phyloP scores from a whole-genome alignment of 2,329 filamentous ascomycete genomes.

The Emmonsiellopsis sp. region DNA sequence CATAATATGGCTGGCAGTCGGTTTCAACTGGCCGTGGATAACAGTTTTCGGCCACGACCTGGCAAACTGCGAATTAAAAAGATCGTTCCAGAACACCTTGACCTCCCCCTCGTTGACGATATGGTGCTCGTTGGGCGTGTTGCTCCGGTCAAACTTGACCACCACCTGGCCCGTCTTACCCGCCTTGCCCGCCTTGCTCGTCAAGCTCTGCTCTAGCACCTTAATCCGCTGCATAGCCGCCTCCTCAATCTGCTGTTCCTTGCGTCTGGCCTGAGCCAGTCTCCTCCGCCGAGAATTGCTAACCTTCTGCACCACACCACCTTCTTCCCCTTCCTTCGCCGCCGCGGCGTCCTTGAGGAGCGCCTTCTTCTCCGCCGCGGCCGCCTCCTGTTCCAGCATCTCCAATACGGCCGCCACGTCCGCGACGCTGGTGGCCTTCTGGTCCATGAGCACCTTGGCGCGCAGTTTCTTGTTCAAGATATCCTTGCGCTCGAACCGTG shows the following conservation, averaged over 20 bases:
- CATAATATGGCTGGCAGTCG: constrained; percentile 27
- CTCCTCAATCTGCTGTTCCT: constrained; percentile 16
- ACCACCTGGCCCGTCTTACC: constrained; percentile 10
- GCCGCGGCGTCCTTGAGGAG: constrained; percentile 4
- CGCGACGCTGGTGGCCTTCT: constrained; percentile 53
- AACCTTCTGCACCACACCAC: constrained; percentile 15
- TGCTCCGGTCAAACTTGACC: constrained; percentile 21
- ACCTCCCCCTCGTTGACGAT: constrained; percentile 24
- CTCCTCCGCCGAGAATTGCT: constrained; percentile 23
- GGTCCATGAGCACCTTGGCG: constrained; percentile 50
- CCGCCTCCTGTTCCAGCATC: constrained; percentile 34
- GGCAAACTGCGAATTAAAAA: constrained; percentile 34
- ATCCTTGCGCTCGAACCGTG: constrained; percentile 29
- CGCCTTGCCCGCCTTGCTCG: neutral
- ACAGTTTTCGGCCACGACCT: constrained; percentile 34
- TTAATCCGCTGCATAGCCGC: constrained; percentile 18
- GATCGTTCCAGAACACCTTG: constrained; percentile 37
- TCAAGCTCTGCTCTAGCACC: constrained; percentile 14
- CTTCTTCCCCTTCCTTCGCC: constrained; percentile 10
- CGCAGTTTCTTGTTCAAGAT: constrained; percentile 40
- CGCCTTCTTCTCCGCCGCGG: constrained; percentile 10
- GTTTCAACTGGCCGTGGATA: constrained; percentile 32
- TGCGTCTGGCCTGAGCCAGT: constrained; percentile 19
- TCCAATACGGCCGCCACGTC: constrained; percentile 49
- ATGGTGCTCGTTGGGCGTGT: constrained; percentile 12